phyloP scores from a whole-genome alignment of 1,139 yeast species.

The Geotrichum aggregatum region DNA sequence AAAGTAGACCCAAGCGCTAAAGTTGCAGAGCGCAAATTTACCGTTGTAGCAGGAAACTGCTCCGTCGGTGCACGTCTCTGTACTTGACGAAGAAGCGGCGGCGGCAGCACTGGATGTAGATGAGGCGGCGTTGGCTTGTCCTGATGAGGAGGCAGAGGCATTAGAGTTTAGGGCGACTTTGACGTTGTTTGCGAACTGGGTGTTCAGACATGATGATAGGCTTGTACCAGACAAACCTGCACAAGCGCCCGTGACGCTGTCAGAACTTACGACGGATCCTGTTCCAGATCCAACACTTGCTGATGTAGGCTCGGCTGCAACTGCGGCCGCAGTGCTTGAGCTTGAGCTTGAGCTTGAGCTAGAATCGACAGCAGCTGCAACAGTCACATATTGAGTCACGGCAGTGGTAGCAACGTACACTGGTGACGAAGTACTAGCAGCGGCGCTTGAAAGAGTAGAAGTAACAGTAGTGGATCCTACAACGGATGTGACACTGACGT shows the following conservation, averaged over 20 bases:
- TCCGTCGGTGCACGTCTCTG: constrained; percentile 45
- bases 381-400: constrained; percentile 10
- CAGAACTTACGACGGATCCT: constrained; percentile 15
- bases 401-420: constrained; percentile 24
- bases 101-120: constrained; percentile 19
- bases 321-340: constrained; percentile 12
- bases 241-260: constrained; percentile 15
- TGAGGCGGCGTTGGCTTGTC: constrained; percentile 20
- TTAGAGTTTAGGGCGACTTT: constrained; percentile 10
- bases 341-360: constrained; percentile 18
- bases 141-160: too few relatives aligned
- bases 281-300: constrained; percentile 21
- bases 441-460: constrained; percentile 22
- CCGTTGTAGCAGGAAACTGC: constrained; percentile 51
- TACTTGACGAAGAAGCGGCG: constrained; percentile 18
- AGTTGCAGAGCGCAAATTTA: constrained; percentile 51
- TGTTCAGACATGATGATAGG: constrained; percentile 16
- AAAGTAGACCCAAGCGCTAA: constrained; percentile 51
- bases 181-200: constrained; percentile 14
- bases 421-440: constrained; percentile 23
- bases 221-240: constrained; percentile 14
- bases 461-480: constrained; percentile 19
- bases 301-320: constrained; percentile 21
- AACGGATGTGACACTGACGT: not conserved
- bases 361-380: constrained; percentile 14